Evolutionary conservation across 176 grass and related monocot species (phyloP), one percentile per base, ranked within the genome.

Genomic region (Typha latifolia): DNA sequence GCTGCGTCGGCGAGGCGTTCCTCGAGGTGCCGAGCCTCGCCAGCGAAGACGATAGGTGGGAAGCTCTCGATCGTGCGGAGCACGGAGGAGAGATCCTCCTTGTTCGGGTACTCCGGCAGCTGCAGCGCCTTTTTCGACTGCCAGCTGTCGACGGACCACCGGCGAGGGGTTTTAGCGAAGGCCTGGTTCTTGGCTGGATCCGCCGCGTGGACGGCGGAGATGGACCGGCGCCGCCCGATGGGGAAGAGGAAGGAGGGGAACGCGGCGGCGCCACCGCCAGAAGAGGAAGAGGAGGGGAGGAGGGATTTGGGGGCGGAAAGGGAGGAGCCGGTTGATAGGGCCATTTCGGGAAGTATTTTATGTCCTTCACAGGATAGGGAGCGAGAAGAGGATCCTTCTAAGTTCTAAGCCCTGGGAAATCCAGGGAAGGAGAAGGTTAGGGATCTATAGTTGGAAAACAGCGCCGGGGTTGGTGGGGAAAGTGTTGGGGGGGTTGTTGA

Each of bases 21-120:
- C 78, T 96, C 91, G 52, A 96, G 79, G 14, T 43, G 82, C 5
- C 91, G 84, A 49, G 90, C 86, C 78, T 95, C 90, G 5, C 90
- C 90, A 51, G 90, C 90, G 66, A 95, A 95, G 32, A 95, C 90
- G 61, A 95, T 82, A 61, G 90, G 90, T 14, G 90, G 90, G 75
- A 95, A 95, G 20, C 71, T 49, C 76, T 90, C 91, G 47, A 96
- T 81, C 57, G 91, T 90, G 69, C 62, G 70, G 31, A 96, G 84
- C 61, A 96, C 91, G 32, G 81, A 74, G 14, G 63, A 67, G 24
- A 90, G 77, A 15, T 73, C 87, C 47, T 76, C 79, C 69, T 71
- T 78, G 81, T 87, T 78, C 32, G 87, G 69, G 77, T 96, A 96
- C 23, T 90, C 79, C 13, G 87, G 91, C 59, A 87, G 84, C 77